These are phyloP conservation scores for Carnegiea gigantea DNA, from an alignment of 179 eudicot genomes.

Conservation along the genomic window DNA sequence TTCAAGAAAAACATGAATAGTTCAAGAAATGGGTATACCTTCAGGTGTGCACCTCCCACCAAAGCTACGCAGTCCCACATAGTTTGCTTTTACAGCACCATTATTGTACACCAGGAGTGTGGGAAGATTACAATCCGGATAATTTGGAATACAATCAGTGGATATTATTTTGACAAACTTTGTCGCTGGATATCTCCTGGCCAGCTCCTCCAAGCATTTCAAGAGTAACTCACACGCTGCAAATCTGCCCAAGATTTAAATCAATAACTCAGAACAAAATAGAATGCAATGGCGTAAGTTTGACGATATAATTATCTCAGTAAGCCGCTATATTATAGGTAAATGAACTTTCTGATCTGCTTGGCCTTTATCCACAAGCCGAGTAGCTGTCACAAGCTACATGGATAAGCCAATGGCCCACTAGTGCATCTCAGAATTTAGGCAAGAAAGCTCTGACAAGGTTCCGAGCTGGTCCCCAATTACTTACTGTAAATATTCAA, in stretches of 20 bases:
- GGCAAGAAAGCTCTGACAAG: not conserved
- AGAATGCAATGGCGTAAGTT: not conserved
- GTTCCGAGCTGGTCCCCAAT: not conserved
- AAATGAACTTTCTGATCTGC: not conserved
- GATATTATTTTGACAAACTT: conserved; percentile 92
- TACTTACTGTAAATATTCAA: not conserved
- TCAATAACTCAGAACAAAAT: not conserved
- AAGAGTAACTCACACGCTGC: conserved; percentile 70
- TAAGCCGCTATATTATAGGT: not conserved
- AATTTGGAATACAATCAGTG: conserved; percentile 93
- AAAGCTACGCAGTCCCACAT: conserved; percentile 70
- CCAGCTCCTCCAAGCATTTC: conserved; percentile 75
- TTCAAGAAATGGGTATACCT: conserved; percentile 42
- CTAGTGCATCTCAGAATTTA: not conserved
- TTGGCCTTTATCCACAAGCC: not conserved
- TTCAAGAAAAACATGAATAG: not conserved
- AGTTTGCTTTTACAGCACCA: conserved; percentile 82
- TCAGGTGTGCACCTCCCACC: conserved; percentile 93
- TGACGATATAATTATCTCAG: not conserved
- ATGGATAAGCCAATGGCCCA: not conserved
- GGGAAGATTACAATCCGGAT: conserved; percentile 90
- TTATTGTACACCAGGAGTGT: conserved; percentile 85
- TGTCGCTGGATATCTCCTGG: conserved; percentile 77
- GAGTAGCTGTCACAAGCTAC: not conserved
- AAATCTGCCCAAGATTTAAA: conserved; percentile 32